A percentile compares a stretch with the other conserved stretches of the same genome.
These are phyloP conservation scores for Phaeosphaeriaceae sp. DNA, from an alignment of 2,329 filamentous ascomycete species.

Conservation along the genomic window DNA sequence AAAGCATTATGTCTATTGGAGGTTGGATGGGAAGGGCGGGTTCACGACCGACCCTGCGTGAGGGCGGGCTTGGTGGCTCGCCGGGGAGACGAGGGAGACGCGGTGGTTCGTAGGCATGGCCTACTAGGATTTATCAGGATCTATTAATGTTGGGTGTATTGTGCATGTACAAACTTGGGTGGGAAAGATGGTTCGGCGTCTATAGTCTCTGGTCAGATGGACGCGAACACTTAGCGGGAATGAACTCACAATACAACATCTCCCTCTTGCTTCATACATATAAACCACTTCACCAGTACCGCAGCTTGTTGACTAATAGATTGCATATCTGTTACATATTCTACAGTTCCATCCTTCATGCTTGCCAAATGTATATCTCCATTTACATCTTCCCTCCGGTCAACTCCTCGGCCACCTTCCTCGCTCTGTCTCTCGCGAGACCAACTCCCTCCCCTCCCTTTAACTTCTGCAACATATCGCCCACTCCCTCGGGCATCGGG, in stretches of 20 bases:
- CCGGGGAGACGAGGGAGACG: no score
- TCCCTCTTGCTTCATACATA: background rate
- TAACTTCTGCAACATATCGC: slow-evolving; percentile 44
- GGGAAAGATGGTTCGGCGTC: background rate
- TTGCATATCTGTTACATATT: background rate
- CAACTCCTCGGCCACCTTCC: slow-evolving; percentile 70
- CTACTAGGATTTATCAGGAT: no score
- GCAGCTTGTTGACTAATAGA: background rate
- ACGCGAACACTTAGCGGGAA: no score
- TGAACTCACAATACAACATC: no score
- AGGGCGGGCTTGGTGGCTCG: background rate
- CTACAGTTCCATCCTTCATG: background rate
- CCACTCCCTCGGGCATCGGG: slow-evolving; percentile 40
- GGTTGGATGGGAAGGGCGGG: background rate
- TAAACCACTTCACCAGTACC: background rate
- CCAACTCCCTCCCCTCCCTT: slow-evolving; percentile 46
- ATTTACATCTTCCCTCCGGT: slow-evolving; percentile 67
- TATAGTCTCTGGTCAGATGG: no score
- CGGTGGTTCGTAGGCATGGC: no score
- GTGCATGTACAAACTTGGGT: no score
- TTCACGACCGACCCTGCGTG: background rate
- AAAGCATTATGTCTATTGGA: slow-evolving; percentile 13
- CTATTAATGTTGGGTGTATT: no score
- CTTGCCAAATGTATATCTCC: no score
- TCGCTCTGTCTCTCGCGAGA: slow-evolving; percentile 64